Conservation (phyloP, 306 rosid species). For the Corylus americana region DNA sequence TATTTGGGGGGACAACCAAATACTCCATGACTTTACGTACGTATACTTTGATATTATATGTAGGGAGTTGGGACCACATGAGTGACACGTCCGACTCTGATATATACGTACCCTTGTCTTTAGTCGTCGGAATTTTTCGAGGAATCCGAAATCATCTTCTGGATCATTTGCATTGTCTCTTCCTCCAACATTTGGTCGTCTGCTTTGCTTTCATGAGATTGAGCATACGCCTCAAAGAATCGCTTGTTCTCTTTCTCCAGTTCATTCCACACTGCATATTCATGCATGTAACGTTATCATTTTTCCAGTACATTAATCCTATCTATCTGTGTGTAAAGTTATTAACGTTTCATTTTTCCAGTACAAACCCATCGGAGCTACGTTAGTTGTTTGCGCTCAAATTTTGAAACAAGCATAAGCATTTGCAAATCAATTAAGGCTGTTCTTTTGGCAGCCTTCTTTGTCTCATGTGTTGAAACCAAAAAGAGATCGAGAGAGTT, state of each 20-base stretch:
- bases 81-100: no score
- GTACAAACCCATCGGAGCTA: background rate
- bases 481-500: background rate
- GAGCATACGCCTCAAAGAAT: slow-evolving; percentile 71
- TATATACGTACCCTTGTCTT: no score
- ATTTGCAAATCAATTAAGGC: no score
- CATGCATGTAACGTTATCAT: background rate
- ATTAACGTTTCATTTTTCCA: no score
- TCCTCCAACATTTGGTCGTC: slow-evolving; percentile 73
- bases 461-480: background rate
- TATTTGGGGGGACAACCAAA: no score
- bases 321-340: background rate
- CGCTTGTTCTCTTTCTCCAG: slow-evolving; percentile 86
- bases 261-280: slow-evolving; percentile 86
- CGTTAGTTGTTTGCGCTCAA: background rate
- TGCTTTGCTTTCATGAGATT: slow-evolving; percentile 49
- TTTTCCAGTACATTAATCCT: background rate
- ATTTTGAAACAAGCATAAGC: no score
- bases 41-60: no score
- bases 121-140: slow-evolving; percentile 51
- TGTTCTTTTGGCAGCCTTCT: no score
- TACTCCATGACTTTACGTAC: no score
- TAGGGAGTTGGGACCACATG: no score
- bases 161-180: slow-evolving; percentile 80
- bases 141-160: slow-evolving; percentile 68